Conservation (phyloP, 2,329 filamentous ascomycete species). For the Cladosporium sp. region DNA sequence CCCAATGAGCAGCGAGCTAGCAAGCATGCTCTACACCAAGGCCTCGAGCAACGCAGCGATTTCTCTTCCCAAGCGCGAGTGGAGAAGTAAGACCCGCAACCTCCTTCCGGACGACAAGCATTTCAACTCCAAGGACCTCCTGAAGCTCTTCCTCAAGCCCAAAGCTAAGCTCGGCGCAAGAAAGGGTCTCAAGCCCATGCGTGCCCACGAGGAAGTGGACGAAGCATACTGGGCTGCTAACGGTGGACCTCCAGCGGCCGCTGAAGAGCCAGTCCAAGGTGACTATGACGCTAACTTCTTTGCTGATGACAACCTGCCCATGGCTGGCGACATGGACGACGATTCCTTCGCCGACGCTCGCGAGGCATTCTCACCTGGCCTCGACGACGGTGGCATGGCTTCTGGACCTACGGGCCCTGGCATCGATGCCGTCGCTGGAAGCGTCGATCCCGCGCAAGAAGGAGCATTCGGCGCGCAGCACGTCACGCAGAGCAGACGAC, state of each 20-base stretch:
- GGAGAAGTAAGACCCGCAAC: constrained; percentile 91
- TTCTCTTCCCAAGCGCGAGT: constrained; percentile 85
- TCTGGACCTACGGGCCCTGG: constrained; percentile 28
- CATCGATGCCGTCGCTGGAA: constrained; percentile 31
- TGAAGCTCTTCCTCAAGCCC: constrained; percentile 90
- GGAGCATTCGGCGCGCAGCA: constrained; percentile 60
- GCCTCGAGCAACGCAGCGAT: constrained; percentile 78
- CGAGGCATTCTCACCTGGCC: constrained; percentile 70
- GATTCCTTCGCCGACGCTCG: constrained; percentile 74
- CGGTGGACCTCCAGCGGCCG: constrained; percentile 36
- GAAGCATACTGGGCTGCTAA: constrained; percentile 90
- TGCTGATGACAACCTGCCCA: constrained; percentile 75
- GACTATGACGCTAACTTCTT: constrained; percentile 98
- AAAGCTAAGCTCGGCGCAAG: constrained; percentile 76
- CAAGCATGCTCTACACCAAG: constrained; percentile 75
- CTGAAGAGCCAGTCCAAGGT: constrained; percentile 51
- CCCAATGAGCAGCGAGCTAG: constrained; percentile 65
- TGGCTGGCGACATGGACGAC: constrained; percentile 66
- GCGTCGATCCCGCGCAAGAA: constrained; percentile 36
- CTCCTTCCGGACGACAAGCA: constrained; percentile 96
- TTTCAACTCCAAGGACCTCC: constrained; percentile 88
- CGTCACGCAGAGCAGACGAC: constrained; percentile 56
- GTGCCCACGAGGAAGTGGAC: constrained; percentile 76
- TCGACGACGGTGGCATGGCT: constrained; percentile 43
- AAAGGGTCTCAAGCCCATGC: constrained; percentile 34